Evolutionary conservation across 345 rosid genomes (phyloP).

Genomic region (Salix suchowensis): DNA sequence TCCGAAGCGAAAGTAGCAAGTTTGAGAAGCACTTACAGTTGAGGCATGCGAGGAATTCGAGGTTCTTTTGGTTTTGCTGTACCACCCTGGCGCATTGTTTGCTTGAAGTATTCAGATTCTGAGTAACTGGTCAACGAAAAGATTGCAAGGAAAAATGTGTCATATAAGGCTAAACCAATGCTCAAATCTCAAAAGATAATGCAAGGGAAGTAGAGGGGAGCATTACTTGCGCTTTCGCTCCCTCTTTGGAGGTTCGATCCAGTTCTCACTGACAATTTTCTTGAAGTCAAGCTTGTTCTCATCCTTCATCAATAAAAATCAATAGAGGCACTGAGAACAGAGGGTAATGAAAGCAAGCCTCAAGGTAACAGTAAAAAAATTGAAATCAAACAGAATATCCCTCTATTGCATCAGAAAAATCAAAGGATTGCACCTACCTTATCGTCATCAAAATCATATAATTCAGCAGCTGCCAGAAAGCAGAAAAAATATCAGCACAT

Average conservation of each 20-base stretch:
- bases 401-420: background rate
- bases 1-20: background rate
- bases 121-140: slow-evolving; percentile 56
- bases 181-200: background rate
- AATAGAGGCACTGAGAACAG: background rate
- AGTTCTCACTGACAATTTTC: slow-evolving; percentile 90
- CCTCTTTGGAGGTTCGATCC: slow-evolving; percentile 97
- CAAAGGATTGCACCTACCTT: slow-evolving; percentile 40
- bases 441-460: slow-evolving; percentile 87
- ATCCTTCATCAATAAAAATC: slow-evolving; percentile 46
- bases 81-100: slow-evolving; percentile 93
- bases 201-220: background rate
- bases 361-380: background rate
- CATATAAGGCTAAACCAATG: slow-evolving; percentile 1
- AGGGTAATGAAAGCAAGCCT: background rate
- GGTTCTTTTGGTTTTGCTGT: slow-evolving; percentile 94
- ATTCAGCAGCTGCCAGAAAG: slow-evolving; percentile 68
- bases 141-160: background rate
- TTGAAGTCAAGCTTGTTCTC: slow-evolving; percentile 89
- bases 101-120: slow-evolving; percentile 93
- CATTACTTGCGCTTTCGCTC: slow-evolving; percentile 98
- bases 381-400: background rate
- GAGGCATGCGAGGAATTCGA: slow-evolving; percentile 99
- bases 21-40: slow-evolving; percentile 51
- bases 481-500: slow-evolving; percentile 4